Conservation (phyloP, 2,329 filamentous ascomycete species). For the Fusarium sp. region DNA sequence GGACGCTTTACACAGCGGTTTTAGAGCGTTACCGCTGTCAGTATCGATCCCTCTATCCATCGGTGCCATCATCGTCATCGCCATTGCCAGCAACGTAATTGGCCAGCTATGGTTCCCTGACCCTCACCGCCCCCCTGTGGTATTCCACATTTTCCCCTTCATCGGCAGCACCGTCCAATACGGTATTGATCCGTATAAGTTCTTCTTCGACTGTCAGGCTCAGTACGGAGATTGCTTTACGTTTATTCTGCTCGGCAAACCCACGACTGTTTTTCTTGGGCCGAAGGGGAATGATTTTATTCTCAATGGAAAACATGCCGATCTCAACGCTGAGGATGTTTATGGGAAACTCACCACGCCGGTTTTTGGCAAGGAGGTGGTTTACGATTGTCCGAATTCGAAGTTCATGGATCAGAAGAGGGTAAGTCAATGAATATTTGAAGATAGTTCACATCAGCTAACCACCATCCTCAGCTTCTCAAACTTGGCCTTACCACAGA, state of each 20-base stretch:
- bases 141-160: slow-evolving; percentile 84
- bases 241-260: slow-evolving; percentile 86
- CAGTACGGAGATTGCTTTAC: slow-evolving; percentile 94
- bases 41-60: slow-evolving; percentile 56
- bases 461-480: slow-evolving; percentile 69
- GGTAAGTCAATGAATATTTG: slow-evolving; percentile 58
- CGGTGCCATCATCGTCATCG: slow-evolving; percentile 60
- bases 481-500: slow-evolving; percentile 82
- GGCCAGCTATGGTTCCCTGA: slow-evolving; percentile 84
- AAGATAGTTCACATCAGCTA: background rate
- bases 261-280: slow-evolving; percentile 86
- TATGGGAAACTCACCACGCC: slow-evolving; percentile 81
- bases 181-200: slow-evolving; percentile 91
- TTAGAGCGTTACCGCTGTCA: slow-evolving; percentile 19
- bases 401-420: slow-evolving; percentile 97
- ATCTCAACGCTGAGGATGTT: slow-evolving; percentile 91
- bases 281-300: slow-evolving; percentile 90
- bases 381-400: slow-evolving; percentile 90
- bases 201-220: slow-evolving; percentile 80
- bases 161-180: slow-evolving; percentile 93
- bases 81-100: slow-evolving; percentile 82
- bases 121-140: slow-evolving; percentile 81
- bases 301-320: slow-evolving; percentile 87
- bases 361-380: slow-evolving; percentile 84
- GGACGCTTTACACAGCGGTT: slow-evolving; percentile 3